Evolutionary conservation across 2,329 filamentous ascomycete genomes (phyloP), one percentile per base, ranked within the genome.

Genomic region (Alternaria rosae): DNA sequence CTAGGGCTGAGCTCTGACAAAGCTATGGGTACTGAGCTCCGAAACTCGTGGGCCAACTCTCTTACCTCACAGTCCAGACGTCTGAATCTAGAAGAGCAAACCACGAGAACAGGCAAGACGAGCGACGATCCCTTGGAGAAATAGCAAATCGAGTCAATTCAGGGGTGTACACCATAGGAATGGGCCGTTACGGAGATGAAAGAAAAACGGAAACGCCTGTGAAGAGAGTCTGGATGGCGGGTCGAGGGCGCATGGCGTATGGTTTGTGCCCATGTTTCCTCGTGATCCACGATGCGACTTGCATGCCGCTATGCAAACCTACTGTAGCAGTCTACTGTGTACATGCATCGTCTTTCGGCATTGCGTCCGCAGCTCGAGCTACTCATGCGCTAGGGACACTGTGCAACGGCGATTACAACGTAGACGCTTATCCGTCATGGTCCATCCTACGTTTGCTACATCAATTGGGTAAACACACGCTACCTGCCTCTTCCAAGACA

Each of bases 1-100:
- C 48, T 55, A 51, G 52, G 54, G 59, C 61, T 62, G 50, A 59
- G 43, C 54, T 54, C 45, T 57, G 61, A 64, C 54, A 26, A 58
- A 58, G 26, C 41, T 55, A 51, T 47, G 50, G 42, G 42, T 32
- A 45, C 54, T 43, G 56, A 54, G 23, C 44, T 53, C 51, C 38
- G 38, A 45, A 42, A 58, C 45, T 38, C 26, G 32, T 44, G 50
- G 58, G 45, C 50, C 51, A 25, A 38, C 35, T 42, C 30, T 11
- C 13, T 35, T 23, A 41, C 26, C 20, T 35, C 28, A 23, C 41
- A 21, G 32, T 43, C 25, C 42, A 9, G 35, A 45, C 13, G 30
- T 42, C 32, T 30, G 30, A 25, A 30, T 26, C 38, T 26, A 15
- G 21, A 45, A 44, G 41, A 26, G 25, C 21, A 54, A 50, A 21